Conservation (phyloP, 202 grass and related monocot genomes). For the Setaria italica region DNA sequence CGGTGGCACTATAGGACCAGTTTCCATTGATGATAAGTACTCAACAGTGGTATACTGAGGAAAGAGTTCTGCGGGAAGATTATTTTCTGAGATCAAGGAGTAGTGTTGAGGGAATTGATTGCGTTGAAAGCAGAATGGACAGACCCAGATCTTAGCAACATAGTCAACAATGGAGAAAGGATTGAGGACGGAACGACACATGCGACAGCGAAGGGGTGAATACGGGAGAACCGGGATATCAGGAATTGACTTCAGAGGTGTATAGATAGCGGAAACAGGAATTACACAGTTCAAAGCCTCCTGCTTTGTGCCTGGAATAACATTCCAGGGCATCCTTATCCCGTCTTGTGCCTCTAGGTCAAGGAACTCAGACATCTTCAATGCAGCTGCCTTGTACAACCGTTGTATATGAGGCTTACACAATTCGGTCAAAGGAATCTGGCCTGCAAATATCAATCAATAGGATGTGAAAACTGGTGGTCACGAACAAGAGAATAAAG, state of each 20-base stretch:
- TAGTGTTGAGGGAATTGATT: constrained; percentile 90
- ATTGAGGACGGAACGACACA: constrained; percentile 85
- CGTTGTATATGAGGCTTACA: constrained; percentile 21
- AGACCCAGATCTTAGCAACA: constrained; percentile 81
- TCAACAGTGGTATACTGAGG: constrained; percentile 84
- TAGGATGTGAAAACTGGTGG: not conserved
- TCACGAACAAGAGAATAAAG: constrained; percentile 4
- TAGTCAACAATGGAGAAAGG: constrained; percentile 88
- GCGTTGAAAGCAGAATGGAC: constrained; percentile 95
- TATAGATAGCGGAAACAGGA: constrained; percentile 83
- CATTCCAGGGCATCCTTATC: constrained; percentile 95
- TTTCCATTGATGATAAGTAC: constrained; percentile 68
- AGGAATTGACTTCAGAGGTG: constrained; percentile 69
- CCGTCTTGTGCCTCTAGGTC: constrained; percentile 83
- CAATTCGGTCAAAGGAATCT: not conserved
- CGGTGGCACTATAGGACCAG: constrained; percentile 57
- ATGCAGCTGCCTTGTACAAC: constrained; percentile 38
- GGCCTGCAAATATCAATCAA: constrained; percentile 42
- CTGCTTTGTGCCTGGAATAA: constrained; percentile 79
- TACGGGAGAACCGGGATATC: constrained; percentile 74
- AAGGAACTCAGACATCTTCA: constrained; percentile 83
- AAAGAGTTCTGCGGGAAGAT: constrained; percentile 84
- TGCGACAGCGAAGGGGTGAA: constrained; percentile 75
- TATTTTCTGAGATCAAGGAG: constrained; percentile 78
- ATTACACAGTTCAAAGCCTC: constrained; percentile 67